Conservation (phyloP, 2,329 filamentous ascomycete genomes). For the Aspergillus floridensis region DNA sequence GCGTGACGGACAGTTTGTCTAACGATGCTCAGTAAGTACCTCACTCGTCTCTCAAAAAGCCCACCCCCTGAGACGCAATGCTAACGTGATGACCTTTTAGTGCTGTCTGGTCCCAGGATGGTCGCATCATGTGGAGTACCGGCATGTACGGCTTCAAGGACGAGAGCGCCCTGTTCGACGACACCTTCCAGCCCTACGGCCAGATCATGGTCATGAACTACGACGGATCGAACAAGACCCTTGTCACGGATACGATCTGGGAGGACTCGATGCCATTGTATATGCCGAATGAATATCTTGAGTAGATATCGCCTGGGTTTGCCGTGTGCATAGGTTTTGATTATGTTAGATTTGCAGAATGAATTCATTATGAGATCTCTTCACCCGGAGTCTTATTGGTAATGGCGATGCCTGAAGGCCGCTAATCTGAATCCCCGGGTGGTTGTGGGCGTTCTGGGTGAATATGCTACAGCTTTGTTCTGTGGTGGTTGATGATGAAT, state of each 20-base stretch:
- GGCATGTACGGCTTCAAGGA: slow-evolving; percentile 47
- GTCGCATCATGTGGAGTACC: slow-evolving; percentile 42
- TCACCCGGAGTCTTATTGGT: too few relatives aligned
- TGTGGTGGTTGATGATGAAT: too few relatives aligned
- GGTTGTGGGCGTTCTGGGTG: too few relatives aligned
- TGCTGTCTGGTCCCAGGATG: slow-evolving; percentile 45
- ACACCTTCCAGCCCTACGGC: slow-evolving; percentile 48
- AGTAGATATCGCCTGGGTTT: neutral
- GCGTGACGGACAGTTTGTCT: slow-evolving; percentile 35
- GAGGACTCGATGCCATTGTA: slow-evolving; percentile 31
- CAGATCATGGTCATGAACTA: slow-evolving; percentile 47
- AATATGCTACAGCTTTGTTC: too few relatives aligned
- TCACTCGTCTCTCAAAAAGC: neutral
- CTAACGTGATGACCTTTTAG: neutral
- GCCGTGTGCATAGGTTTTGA: too few relatives aligned
- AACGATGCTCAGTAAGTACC: slow-evolving; percentile 42
- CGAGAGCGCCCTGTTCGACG: slow-evolving; percentile 42
- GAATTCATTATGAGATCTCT: too few relatives aligned
- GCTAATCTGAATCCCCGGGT: too few relatives aligned
- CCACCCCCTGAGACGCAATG: neutral
- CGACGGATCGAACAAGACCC: slow-evolving; percentile 37
- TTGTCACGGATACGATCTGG: slow-evolving; percentile 31
- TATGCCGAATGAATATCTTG: slow-evolving; percentile 1
- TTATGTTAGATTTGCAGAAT: too few relatives aligned
- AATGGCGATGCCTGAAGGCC: too few relatives aligned